A percentile compares a stretch with the other conserved stretches of the same genome.
phyloP scores from a whole-genome alignment of 345 rosid species.

The Atalantia buxifolia region DNA sequence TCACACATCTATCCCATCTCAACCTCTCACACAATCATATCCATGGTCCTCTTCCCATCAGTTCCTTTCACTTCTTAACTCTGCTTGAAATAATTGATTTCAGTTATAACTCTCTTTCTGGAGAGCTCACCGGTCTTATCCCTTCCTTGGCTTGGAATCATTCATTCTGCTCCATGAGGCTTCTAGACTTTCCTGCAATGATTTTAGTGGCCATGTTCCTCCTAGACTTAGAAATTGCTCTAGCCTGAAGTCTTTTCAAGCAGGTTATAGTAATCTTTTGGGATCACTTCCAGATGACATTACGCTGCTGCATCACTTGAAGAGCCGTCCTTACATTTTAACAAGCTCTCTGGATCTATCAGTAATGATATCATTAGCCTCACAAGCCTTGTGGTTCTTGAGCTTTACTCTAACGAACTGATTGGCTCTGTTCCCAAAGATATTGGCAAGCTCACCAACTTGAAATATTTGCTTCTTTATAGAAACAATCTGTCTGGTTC shows the following conservation, averaged over 20 bases:
- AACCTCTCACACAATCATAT: too few species aligned
- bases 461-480: neutral
- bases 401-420: neutral
- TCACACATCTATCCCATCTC: too few species aligned
- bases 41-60: too few species aligned
- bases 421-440: neutral
- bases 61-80: too few species aligned
- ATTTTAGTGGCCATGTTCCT: neutral
- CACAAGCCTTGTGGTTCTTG: neutral
- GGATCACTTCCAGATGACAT: conserved; percentile 2
- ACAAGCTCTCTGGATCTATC: conserved; percentile 5
- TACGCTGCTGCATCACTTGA: neutral
- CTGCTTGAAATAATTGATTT: too few species aligned
- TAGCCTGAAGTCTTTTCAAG: conserved; percentile 1
- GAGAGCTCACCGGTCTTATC: too few species aligned
- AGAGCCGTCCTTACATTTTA: neutral
- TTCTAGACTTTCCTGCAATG: too few species aligned
- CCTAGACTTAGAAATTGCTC: conserved; percentile 4
- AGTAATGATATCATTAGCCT: neutral
- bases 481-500: neutral
- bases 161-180: too few species aligned
- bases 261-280: conserved; percentile 13
- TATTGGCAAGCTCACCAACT: conserved; percentile 2
- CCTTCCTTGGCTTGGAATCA: too few species aligned
- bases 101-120: too few species aligned